Evolutionary conservation across 2,329 filamentous ascomycete species (phyloP), one percentile per base, ranked within the genome.

Genomic region (Penicillium sp.): DNA sequence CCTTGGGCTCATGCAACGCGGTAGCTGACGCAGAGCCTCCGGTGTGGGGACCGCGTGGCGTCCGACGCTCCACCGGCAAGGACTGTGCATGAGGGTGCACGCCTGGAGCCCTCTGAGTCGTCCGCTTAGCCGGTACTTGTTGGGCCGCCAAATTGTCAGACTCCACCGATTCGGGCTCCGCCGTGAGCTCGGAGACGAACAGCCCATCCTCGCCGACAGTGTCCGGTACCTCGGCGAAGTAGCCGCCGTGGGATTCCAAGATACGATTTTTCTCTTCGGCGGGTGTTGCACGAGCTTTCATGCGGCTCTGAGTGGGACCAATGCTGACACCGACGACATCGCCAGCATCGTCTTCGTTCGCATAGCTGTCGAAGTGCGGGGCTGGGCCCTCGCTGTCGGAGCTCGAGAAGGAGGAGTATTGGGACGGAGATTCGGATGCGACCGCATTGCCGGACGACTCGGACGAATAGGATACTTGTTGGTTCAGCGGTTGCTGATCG

Each of bases 251-350:
- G 21, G 77, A 73, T 58, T 84, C 81, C 63, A 88, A 72, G 2
- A 80, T 80, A 2, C 82, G 81, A n/a, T 77, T 80, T 68, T 86
- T 87, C 67, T 86, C 85, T 21, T 80, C 80, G 10, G 81, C 82
- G 1, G 85, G 84, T 4, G 84, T 87, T 43, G 78, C 77, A 10
- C 83, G 80, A 19, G 83, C 83, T 35, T 78, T 82, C 68, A 87
- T 75, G 44, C 81, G 79, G 50, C 80, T 84, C 68, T 88, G 85
- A 43, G 79, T 77, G 39, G 77, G 78, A 58, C 83, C 78, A 60
- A 88, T 85, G 67, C 84, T 86, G 65, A 87, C 77, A 2, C 83
- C 84, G 62, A 88, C 77, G 33, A 85, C 75, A 13, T 71, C 69
- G 54, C 71, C 64, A 39, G 72, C 73, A 48, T 69, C 72, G 59